A percentile compares a stretch with the other conserved stretches of the same genome.
Evolutionary conservation across 768 basidiomycete species (phyloP).

Genomic region (Paxillus rubicundulus): DNA sequence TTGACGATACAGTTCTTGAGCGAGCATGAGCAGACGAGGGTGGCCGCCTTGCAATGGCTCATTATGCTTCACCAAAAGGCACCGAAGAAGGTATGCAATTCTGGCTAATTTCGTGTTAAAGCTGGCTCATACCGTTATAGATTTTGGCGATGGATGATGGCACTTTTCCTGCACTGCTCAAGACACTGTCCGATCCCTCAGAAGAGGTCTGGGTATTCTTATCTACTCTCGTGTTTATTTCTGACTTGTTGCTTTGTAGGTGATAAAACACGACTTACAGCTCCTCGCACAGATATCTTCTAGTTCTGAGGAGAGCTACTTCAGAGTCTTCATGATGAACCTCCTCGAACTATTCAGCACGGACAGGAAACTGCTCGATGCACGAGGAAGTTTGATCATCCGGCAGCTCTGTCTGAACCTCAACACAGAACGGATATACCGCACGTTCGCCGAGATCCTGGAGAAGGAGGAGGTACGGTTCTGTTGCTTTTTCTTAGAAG

Average conservation of each 20-base stretch:
- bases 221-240: not conserved
- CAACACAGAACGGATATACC: constrained; percentile 93
- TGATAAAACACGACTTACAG: constrained; percentile 95
- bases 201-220: constrained; percentile 64
- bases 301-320: constrained; percentile 92
- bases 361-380: constrained; percentile 84
- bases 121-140: constrained; percentile 38
- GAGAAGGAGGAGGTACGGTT: constrained; percentile 90
- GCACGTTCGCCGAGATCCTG: constrained; percentile 93
- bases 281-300: constrained; percentile 96
- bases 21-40: constrained; percentile 94
- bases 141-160: constrained; percentile 96
- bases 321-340: constrained; percentile 94
- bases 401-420: constrained; percentile 91
- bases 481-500: not conserved
- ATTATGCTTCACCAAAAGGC: constrained; percentile 99
- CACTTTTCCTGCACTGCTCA: constrained; percentile 92
- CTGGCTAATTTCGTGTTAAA: not conserved
- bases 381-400: constrained; percentile 92
- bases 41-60: constrained; percentile 95
- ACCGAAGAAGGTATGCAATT: constrained; percentile 73
- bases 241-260: constrained; percentile 41
- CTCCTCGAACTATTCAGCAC: constrained; percentile 94
- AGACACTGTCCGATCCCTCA: constrained; percentile 93
- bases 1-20: constrained; percentile 92